phyloP scores from a whole-genome alignment of 2,329 filamentous ascomycete species.

The Colletotrichum sp. region DNA sequence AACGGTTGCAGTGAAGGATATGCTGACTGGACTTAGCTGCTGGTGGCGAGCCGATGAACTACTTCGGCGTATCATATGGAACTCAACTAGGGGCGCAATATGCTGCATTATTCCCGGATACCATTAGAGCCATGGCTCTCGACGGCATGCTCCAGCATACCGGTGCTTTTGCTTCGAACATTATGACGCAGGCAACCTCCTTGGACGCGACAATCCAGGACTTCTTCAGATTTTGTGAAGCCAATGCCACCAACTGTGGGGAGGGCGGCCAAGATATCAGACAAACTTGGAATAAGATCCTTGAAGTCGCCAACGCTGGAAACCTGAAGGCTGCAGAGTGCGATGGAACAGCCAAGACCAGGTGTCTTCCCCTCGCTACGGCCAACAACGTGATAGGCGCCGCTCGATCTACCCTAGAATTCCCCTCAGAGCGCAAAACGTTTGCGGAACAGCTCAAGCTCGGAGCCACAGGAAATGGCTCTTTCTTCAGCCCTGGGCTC shows the following conservation, averaged over 20 bases:
- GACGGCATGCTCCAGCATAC: conserved; percentile 16
- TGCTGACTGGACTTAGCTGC: background rate
- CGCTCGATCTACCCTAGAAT: conserved; percentile 1
- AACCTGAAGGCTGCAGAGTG: conserved; percentile 5
- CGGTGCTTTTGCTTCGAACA: conserved; percentile 1
- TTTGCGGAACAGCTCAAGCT: background rate
- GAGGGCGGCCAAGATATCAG: background rate
- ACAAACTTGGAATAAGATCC: background rate
- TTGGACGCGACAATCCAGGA: conserved; percentile 13
- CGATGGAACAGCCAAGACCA: conserved; percentile 4
- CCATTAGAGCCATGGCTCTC: conserved; percentile 8
- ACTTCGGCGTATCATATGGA: conserved; percentile 13
- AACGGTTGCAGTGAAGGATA: rapidly evolving
- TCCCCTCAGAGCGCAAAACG: background rate
- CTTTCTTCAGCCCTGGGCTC: background rate
- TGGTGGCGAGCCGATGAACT: conserved; percentile 1
- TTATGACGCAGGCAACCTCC: conserved; percentile 16
- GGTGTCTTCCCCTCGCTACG: background rate
- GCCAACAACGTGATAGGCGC: background rate
- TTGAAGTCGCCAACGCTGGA: background rate
- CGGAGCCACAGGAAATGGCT: background rate
- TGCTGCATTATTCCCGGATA: background rate
- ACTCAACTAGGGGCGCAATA: conserved; percentile 8
- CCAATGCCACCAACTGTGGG: background rate
- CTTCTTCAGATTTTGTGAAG: conserved; percentile 12